Conservation (phyloP, 139 green algal genomes). For the Raphidocelis subcapitata region DNA sequence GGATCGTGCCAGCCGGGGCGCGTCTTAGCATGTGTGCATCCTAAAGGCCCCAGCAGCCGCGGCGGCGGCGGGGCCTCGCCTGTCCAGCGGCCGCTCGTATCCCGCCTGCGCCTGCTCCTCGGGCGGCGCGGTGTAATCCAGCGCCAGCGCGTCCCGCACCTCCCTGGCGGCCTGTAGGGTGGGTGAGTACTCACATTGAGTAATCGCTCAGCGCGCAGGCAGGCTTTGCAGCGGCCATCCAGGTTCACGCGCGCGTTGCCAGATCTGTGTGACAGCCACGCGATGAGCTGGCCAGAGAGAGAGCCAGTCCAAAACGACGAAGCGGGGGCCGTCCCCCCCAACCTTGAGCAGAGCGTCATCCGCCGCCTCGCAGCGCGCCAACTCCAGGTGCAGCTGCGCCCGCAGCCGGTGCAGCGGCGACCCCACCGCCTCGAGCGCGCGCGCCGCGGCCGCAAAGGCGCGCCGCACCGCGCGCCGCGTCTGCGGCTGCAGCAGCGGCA, state of each 20-base stretch:
- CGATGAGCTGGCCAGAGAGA: too few species aligned
- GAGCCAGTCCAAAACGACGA: too few species aligned
- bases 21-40: too few species aligned
- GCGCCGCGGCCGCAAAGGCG: conserved; percentile 47
- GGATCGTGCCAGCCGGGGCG: too few species aligned
- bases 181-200: too few species aligned
- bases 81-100: conserved; percentile 53
- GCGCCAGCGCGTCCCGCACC: conserved; percentile 42
- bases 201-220: too few species aligned
- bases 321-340: too few species aligned
- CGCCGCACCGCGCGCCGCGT: conserved; percentile 40
- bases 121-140: conserved; percentile 53
- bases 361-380: conserved; percentile 54
- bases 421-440: conserved; percentile 47
- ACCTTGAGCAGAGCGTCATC: conserved; percentile 61
- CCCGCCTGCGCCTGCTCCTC: conserved; percentile 32
- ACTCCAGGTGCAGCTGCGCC: conserved; percentile 59
- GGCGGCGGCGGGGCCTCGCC: too few species aligned
- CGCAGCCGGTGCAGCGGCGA: conserved; percentile 48
- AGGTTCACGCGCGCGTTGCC: too few species aligned
- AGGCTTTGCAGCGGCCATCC: too few species aligned
- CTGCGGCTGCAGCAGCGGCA: conserved; percentile 56
- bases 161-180: conserved; percentile 46
- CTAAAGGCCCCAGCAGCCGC: too few species aligned
- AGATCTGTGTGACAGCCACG: too few species aligned